Percentiles rank a stretch among this genome's conserved stretches.
These are phyloP conservation scores for Coniochaeta prunicola DNA, from an alignment of 2,329 filamentous ascomycete species.

Conservation along the genomic window DNA sequence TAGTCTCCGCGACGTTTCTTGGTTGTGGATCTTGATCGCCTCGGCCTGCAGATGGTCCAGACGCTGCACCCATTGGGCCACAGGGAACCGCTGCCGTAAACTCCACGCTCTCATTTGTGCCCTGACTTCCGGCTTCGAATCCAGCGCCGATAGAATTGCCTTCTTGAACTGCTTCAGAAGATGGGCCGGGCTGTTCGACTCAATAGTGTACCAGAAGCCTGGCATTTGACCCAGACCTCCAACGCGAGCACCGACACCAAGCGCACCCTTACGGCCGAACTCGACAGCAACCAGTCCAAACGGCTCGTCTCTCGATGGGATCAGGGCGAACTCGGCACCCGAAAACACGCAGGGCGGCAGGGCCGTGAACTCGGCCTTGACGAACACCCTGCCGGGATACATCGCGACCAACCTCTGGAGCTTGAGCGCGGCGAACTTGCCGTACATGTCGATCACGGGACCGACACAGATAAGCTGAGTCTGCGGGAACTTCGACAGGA, in stretches of 20 bases:
- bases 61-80: conserved; percentile 59
- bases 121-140: conserved; percentile 45
- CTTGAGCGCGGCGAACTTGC: conserved; percentile 60
- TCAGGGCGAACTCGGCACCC: conserved; percentile 61
- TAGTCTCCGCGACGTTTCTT: conserved; percentile 18
- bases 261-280: conserved; percentile 60
- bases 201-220: conserved; percentile 64
- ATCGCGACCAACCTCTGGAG: conserved; percentile 56
- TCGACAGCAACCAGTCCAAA: conserved; percentile 64
- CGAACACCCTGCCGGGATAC: conserved; percentile 58
- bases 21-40: conserved; percentile 44
- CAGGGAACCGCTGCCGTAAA: conserved; percentile 59
- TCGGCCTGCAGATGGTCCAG: conserved; percentile 54
- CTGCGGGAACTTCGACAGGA: conserved; percentile 52
- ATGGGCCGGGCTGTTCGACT: conserved; percentile 56
- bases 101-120: conserved; percentile 58
- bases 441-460: conserved; percentile 62
- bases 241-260: conserved; percentile 59
- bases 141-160: conserved; percentile 54
- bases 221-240: conserved; percentile 63
- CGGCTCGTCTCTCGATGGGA: conserved; percentile 61
- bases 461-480: conserved; percentile 57
- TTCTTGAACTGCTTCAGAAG: conserved; percentile 57
- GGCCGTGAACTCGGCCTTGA: conserved; percentile 59
- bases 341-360: conserved; percentile 60